phyloP scores from a whole-genome alignment of 2,329 filamentous ascomycete genomes.

The Alternaria brassicae region DNA sequence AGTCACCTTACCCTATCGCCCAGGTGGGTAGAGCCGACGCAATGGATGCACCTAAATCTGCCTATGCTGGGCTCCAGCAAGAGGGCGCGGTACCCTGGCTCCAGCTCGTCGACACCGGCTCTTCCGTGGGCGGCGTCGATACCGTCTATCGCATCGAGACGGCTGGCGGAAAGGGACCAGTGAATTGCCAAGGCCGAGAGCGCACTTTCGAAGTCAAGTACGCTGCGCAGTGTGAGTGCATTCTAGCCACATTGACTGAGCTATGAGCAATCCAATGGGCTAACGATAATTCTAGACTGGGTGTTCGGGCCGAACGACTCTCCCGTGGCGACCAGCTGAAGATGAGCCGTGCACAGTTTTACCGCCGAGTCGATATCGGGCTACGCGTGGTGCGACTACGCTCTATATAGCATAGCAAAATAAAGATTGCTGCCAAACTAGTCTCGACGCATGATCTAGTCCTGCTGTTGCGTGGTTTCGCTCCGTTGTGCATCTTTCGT shows the following conservation, averaged over 20 bases:
- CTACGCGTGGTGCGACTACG: neutral
- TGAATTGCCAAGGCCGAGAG: conserved; percentile 38
- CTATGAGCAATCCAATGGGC: neutral
- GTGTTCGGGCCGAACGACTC: neutral
- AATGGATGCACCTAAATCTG: conserved; percentile 57
- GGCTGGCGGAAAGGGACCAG: conserved; percentile 47
- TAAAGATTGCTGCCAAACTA: too few relatives aligned
- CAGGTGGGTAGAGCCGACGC: conserved; percentile 52
- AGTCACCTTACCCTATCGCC: conserved; percentile 52
- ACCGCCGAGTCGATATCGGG: neutral
- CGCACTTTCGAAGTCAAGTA: conserved; percentile 44
- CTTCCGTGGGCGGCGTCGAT: conserved; percentile 39
- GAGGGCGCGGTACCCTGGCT: conserved; percentile 52
- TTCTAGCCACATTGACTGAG: neutral
- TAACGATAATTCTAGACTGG: neutral
- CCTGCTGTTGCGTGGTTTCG: neutral
- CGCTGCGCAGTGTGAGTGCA: conserved; percentile 47
- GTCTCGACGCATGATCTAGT: neutral
- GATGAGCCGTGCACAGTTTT: neutral
- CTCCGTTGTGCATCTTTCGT: neutral
- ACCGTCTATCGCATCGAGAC: conserved; percentile 54
- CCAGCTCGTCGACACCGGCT: conserved; percentile 43
- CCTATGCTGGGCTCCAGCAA: conserved; percentile 34
- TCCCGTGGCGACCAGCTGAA: neutral
- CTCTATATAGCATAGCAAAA: neutral